Conservation (phyloP, 1,139 yeast genomes). For the Taiozyma sp. region DNA sequence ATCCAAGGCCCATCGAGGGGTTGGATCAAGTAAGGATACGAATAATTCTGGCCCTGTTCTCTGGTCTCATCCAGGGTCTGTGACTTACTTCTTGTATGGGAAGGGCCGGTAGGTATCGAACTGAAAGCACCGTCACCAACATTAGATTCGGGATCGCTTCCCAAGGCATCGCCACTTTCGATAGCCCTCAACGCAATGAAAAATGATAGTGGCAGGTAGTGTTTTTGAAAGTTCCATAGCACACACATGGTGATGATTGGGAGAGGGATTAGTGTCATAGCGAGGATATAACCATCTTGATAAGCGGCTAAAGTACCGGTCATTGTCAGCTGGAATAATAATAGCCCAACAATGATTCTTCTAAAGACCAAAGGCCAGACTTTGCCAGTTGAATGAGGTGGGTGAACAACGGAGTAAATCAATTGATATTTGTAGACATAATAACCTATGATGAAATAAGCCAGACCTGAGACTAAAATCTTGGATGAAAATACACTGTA, state of each 20-base stretch:
- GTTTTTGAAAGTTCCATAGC: conserved; percentile 77
- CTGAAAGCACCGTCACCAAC: conserved; percentile 21
- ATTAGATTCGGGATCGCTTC: conserved; percentile 11
- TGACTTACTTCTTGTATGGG: conserved; percentile 5
- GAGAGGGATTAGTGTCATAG: conserved; percentile 67
- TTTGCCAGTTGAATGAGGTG: conserved; percentile 85
- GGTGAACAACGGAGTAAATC: conserved; percentile 74
- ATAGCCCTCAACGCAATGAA: conserved; percentile 82
- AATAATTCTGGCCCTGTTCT: conserved; percentile 57
- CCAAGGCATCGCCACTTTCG: conserved; percentile 16
- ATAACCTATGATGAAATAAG: conserved; percentile 70
- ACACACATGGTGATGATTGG: conserved; percentile 63
- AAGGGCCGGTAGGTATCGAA: not conserved
- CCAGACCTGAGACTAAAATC: conserved; percentile 65
- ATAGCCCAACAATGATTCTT: conserved; percentile 62
- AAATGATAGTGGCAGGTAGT: conserved; percentile 71
- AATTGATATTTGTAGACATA: conserved; percentile 78
- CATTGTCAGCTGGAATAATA: conserved; percentile 83
- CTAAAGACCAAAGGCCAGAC: conserved; percentile 83
- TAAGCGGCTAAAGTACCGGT: conserved; percentile 82
- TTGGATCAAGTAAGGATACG: conserved; percentile 66
- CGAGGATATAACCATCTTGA: conserved; percentile 68
- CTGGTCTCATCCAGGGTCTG: conserved; percentile 62
- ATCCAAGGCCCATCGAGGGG: conserved; percentile 81
- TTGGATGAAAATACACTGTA: conserved; percentile 77